These are phyloP conservation scores for Juglanconis oblonga DNA, from an alignment of 2,329 filamentous ascomycete genomes.

Conservation along the genomic window DNA sequence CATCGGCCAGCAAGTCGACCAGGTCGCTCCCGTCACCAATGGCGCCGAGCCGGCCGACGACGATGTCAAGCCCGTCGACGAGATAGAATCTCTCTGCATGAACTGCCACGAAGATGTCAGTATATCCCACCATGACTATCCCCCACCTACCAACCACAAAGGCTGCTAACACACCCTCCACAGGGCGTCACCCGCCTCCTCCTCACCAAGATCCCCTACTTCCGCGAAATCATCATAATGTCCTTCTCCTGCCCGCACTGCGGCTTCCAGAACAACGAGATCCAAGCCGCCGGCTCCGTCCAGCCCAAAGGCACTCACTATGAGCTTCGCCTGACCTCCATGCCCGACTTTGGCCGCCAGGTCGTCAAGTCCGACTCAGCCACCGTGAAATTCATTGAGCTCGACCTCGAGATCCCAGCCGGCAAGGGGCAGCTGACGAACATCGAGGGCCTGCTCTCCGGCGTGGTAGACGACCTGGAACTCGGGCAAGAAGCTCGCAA, in stretches of 20 bases:
- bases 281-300: conserved; percentile 88
- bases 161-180: not conserved
- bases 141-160: not conserved
- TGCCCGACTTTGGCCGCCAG: conserved; percentile 76
- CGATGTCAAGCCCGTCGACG: conserved; percentile 57
- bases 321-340: conserved; percentile 71
- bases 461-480: conserved; percentile 76
- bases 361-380: conserved; percentile 91
- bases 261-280: conserved; percentile 84
- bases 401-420: conserved; percentile 89
- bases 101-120: conserved; percentile 76
- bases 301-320: conserved; percentile 86
- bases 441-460: conserved; percentile 80
- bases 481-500: conserved; percentile 81
- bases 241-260: conserved; percentile 93
- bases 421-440: conserved; percentile 92
- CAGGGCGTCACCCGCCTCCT: conserved; percentile 83
- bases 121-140: not conserved
- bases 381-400: conserved; percentile 80
- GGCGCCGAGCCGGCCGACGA: conserved; percentile 36
- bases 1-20: conserved; percentile 60
- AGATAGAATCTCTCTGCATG: conserved; percentile 81
- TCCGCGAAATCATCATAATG: conserved; percentile 96
- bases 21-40: conserved; percentile 40
- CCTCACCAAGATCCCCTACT: conserved; percentile 91